Base-by-base conservation (phyloP, 2,329 filamentous ascomycete species). In the Aspergillus sergii region DNA sequence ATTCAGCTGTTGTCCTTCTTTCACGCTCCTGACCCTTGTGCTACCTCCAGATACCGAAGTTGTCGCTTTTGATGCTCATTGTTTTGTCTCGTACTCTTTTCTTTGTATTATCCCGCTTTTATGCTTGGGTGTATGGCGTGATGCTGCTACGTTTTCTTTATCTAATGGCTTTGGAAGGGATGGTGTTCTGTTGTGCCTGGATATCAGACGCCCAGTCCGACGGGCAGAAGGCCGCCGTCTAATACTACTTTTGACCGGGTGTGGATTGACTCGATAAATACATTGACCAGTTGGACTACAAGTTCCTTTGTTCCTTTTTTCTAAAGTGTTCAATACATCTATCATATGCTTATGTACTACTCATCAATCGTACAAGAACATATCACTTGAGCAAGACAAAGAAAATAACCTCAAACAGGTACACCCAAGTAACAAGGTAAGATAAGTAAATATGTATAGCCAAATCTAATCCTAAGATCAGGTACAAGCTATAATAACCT, bases 91-190 rank as follows among this genome's bases (percentile, higher is more conserved):
- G 30, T n/a, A 41, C 21, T 30, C 4, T n/a, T 64, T 61, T 59
- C n/a, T 46, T 36, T 59, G 34, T 59, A 34, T 26, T 58, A 39
- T 41, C 53, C 28, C 28, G 57, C 45, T 53, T 61, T 58, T 55
- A 36, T 64, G 48, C 34, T 57, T 48, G 30, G 67, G 68, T 66
- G 68, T 68, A 69, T 61, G 68, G 68, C 68, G 68, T 60, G 62
- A 66, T 65, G 54, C 57, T 65, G 51, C 43, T 62, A 53, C 50
- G 60, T 57, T 64, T 62, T 68, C 51, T 61, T 60, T 19, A 53
- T 53, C 19, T 55, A 16, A 39, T 66, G 64, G 60, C 54, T 57
- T 62, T 60, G 61, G 63, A 64, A 23, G 64, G 64, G 60, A 59
- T 53, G 66, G 68, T 64, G 65, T 70, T 69, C 45, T 67, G 63